Base-by-base conservation (phyloP, 2,329 filamentous ascomycete species). In the Apiospora koreana region DNA sequence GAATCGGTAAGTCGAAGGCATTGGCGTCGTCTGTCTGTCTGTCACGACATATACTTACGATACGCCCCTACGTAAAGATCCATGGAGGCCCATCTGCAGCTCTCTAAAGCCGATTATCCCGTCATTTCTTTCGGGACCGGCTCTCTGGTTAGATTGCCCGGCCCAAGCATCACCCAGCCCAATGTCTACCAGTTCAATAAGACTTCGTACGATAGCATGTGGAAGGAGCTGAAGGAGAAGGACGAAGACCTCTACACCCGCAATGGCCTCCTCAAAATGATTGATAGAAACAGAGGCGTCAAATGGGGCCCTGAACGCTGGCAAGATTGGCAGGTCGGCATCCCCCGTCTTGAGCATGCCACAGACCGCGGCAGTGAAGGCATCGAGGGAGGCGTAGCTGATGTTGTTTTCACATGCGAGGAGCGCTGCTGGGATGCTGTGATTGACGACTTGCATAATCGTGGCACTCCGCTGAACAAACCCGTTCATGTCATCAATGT, bases 101-200 rank as follows among this genome's bases (percentile, higher is more conserved):
- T 99, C 43, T 94, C 96, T 5, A 89, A 93, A 71, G 93, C 94
- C 65, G 84, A 91, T 66, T 98, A 96, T 78, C 96, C 96, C n/a
- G 95, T 97, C 75, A 97, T 98, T 76, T 98, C 95, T 23, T 99
- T 98, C 80, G 96, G 96, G 72, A 99, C 96, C 0, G 96, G 96
- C 69, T 97, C 94, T 23, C 90, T 97, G 23, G 96, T 99, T 75
- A 94, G 96, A 35, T 87, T 99, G 0, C 96, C 96, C 0, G 96
- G 96, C 0, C 95, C 96, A 1, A 93, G 92, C 43, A 96, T 98
- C 73, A 92, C 91, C 8, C 94, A 98, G 80, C 96, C 96, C 67
- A 99, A 99, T 79, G 95, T 98, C 76, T 99, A 98, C 86, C 91
- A 94, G 76, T 99, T 99, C 89, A 98, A 99, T 84, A 94, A 92